Evolutionary conservation across 2,329 filamentous ascomycete species (phyloP), one percentile per base, ranked within the genome.

Genomic region (Pyrenophora graminea): DNA sequence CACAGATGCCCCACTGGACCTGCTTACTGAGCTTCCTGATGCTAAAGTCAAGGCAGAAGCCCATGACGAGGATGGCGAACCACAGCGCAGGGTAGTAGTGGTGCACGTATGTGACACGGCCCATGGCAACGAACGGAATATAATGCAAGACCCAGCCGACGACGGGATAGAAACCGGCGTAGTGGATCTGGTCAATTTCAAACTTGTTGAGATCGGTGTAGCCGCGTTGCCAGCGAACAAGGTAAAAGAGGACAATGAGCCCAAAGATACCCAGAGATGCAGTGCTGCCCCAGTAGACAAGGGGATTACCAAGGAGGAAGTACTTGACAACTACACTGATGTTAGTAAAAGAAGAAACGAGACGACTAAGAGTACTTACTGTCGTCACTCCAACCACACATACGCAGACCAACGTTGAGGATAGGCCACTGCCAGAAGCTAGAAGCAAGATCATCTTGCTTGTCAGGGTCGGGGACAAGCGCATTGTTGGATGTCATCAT

Each of bases 401-500:
- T 99, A 56, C 95, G 89, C 47, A 99, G 85, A 71, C 94, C 94
- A 50, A 97, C 94, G 67, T 97, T 82, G 34, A 99, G 85, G 58
- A 99, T 85, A 17, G 94, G 94, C 94, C 94, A 99, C 77, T 99
- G 92, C 94, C 94, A 99, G 81, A 92, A 97, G 61, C 91, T 82
- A 12, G 94, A 99, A 27, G 94, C 94, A 40, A 99, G 85, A 69
- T 99, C 94, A 68, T 99, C 94, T 75, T 99, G 94, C 83, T 99
- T 99, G 74, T 99, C 94, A 4, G 94, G 93, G 69, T 99, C 94
- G 3, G 94, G 94, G 17, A 99, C 91, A 39, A 99, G 85, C 19
- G 94, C 94, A 70, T 99, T 99, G 82, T 99, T 99, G 33, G 94
- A 97, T 3, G 94, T 99, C 93, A 97, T 97, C 94, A 99, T 99